Evolutionary conservation across 805 yeast species (phyloP).

Genomic region (Henningerozyma blattae): DNA sequence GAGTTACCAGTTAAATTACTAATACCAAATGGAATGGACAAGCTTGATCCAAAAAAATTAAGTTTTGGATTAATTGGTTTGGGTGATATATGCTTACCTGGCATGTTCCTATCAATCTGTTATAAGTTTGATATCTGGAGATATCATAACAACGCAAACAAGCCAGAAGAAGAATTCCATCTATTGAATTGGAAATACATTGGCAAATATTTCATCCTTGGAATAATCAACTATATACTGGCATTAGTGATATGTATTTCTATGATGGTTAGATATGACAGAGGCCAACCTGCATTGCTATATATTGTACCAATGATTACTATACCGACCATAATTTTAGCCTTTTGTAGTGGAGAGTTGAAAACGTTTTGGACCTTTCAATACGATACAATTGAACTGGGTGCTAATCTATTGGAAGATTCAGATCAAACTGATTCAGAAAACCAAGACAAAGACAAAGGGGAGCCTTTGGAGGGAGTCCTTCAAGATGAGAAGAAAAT

Average conservation of each 20-base stretch:
- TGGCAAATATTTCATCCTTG: constrained; percentile 33
- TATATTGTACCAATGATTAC: constrained; percentile 44
- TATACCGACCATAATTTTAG: constrained; percentile 24
- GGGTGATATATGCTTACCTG: constrained; percentile 58
- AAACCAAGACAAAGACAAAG: constrained; percentile 15
- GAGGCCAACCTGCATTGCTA: constrained; percentile 58
- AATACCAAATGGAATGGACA: constrained; percentile 11
- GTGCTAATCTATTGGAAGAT: constrained; percentile 2
- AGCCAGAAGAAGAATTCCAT: constrained; percentile 27
- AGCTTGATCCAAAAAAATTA: constrained; percentile 3
- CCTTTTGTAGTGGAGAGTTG: constrained; percentile 32
- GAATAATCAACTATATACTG: constrained; percentile 36
- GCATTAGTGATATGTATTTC: constrained; percentile 34
- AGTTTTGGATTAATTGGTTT: constrained; percentile 37
- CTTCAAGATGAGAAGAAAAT: no score
- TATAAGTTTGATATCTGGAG: constrained; percentile 39
- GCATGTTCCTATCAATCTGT: constrained; percentile 36
- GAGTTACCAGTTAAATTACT: constrained; percentile 34
- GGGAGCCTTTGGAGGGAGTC: constrained; percentile 7
- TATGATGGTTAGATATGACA: constrained; percentile 27
- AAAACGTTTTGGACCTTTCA: constrained; percentile 28
- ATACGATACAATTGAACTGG: constrained; percentile 12
- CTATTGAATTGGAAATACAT: constrained; percentile 24
- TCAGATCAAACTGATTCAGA: constrained; percentile 1
- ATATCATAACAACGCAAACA: constrained; percentile 24